Evolutionary conservation across 1,139 yeast species (phyloP).

Genomic region (Kodamaea sp.): DNA sequence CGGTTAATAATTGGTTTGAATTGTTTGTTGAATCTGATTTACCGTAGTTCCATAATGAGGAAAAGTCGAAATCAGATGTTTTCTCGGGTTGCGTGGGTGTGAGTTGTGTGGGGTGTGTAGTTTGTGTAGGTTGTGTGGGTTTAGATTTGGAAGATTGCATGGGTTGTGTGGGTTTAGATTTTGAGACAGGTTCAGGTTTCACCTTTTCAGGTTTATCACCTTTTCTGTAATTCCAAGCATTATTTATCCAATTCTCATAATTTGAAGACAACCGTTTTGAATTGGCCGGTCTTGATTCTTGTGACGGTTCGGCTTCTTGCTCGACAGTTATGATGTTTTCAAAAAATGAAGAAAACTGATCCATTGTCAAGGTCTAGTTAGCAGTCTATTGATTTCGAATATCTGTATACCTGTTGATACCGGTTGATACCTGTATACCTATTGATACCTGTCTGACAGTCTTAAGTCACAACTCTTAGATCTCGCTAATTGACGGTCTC

Average conservation of each 20-base stretch:
- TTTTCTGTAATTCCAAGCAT: slow-evolving; percentile 5
- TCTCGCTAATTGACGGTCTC: too few relatives aligned
- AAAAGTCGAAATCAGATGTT: slow-evolving; percentile 9
- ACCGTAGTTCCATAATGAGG: slow-evolving; percentile 11
- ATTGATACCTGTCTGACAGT: too few relatives aligned
- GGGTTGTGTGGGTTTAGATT: not conserved
- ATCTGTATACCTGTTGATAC: too few relatives aligned
- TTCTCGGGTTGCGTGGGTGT: slow-evolving; percentile 1
- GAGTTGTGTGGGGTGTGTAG: not conserved
- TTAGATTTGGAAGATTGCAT: not conserved
- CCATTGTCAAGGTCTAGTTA: slow-evolving; percentile 12
- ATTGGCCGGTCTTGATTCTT: not conserved
- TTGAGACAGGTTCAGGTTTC: not conserved
- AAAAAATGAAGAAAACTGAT: slow-evolving; percentile 20
- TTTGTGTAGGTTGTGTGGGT: not conserved
- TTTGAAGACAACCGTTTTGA: not conserved
- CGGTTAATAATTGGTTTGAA: slow-evolving; percentile 45
- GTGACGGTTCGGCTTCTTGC: slow-evolving; percentile 10
- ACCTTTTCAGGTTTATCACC: too few relatives aligned
- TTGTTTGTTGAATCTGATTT: slow-evolving; percentile 1
- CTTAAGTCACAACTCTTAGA: too few relatives aligned
- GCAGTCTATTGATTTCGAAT: too few relatives aligned
- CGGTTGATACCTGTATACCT: too few relatives aligned
- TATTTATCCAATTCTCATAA: slow-evolving; percentile 6
- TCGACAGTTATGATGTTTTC: slow-evolving; percentile 19